A percentile compares a stretch with the other conserved stretches of the same genome.
These are phyloP conservation scores for Lactarius sanguifluus DNA, from an alignment of 768 basidiomycete species.

Conservation along the genomic window DNA sequence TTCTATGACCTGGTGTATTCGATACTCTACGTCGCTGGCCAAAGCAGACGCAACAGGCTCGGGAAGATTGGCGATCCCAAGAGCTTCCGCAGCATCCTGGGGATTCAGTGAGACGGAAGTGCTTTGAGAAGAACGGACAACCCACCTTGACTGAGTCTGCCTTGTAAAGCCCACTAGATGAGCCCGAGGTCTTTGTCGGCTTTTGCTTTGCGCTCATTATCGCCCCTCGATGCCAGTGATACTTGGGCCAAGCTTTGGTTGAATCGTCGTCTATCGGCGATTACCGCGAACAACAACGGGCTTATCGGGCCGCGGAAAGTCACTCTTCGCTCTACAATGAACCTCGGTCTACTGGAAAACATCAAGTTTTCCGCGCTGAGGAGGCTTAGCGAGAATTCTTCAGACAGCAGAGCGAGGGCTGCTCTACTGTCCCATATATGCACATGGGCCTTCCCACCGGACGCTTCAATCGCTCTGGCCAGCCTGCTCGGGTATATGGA, in stretches of 20 bases:
- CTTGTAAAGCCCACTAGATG: constrained; percentile 28
- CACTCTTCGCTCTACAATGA: too few relatives aligned
- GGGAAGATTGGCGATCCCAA: constrained; percentile 72
- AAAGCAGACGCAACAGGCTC: constrained; percentile 80
- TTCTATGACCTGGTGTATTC: constrained; percentile 93
- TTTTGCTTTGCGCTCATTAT: constrained; percentile 27
- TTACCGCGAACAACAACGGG: neutral
- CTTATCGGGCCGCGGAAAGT: neutral
- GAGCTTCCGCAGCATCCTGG: constrained; percentile 89
- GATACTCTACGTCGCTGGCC: constrained; percentile 95
- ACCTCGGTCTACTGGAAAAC: too few relatives aligned
- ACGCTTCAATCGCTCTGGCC: too few relatives aligned
- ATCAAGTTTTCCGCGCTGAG: too few relatives aligned
- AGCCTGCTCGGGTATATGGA: too few relatives aligned
- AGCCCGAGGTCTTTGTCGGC: constrained; percentile 20
- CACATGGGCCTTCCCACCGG: too few relatives aligned
- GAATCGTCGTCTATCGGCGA: neutral
- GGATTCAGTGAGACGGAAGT: constrained; percentile 1
- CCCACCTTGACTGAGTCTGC: constrained; percentile 29
- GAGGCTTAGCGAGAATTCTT: neutral
- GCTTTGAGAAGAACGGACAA: neutral
- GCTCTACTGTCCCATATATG: too few relatives aligned
- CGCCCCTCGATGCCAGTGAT: neutral
- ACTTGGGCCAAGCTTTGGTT: neutral
- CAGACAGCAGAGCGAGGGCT: too few relatives aligned